Conservation (phyloP, 371 early-diverging fungal genomes). For the Actinomortierella ambigua region DNA sequence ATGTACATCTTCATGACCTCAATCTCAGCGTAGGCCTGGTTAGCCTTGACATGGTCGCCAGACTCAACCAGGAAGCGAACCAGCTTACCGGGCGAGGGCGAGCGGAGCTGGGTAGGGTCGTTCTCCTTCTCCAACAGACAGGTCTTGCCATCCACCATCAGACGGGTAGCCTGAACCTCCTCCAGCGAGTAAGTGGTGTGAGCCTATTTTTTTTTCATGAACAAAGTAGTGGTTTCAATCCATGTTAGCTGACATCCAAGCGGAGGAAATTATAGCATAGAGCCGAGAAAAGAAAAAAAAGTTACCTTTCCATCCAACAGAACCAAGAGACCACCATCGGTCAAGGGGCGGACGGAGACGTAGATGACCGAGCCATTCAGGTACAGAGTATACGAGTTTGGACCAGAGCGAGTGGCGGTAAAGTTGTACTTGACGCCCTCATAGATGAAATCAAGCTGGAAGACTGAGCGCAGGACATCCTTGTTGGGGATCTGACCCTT, state of each 20-base stretch:
- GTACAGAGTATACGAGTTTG: constrained; percentile 79
- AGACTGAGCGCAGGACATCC: constrained; percentile 74
- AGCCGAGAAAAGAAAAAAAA: background rate
- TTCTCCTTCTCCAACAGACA: constrained; percentile 93
- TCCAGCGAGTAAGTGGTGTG: constrained; percentile 92
- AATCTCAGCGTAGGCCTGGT: constrained; percentile 96
- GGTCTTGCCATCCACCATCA: constrained; percentile 93
- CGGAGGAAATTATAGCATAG: background rate
- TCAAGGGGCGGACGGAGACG: constrained; percentile 80
- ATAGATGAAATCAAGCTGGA: constrained; percentile 89
- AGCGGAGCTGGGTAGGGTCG: constrained; percentile 94
- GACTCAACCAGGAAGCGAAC: constrained; percentile 91
- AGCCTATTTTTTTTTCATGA: constrained; percentile 50
- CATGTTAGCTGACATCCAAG: background rate
- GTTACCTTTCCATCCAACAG: constrained; percentile 78
- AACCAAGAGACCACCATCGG: constrained; percentile 94
- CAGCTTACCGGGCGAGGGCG: constrained; percentile 97
- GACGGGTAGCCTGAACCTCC: constrained; percentile 86
- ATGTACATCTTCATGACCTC: constrained; percentile 99
- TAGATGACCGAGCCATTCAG: constrained; percentile 85
- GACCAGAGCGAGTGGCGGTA: constrained; percentile 79
- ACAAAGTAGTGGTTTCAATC: constrained; percentile 1
- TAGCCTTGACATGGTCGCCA: constrained; percentile 87
- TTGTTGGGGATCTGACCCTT: constrained; percentile 91
- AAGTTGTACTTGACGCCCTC: constrained; percentile 90